A percentile compares a stretch with the other conserved stretches of the same genome.
phyloP scores from a whole-genome alignment of 2,329 filamentous ascomycete genomes.

The Bipolaris sorokiniana region DNA sequence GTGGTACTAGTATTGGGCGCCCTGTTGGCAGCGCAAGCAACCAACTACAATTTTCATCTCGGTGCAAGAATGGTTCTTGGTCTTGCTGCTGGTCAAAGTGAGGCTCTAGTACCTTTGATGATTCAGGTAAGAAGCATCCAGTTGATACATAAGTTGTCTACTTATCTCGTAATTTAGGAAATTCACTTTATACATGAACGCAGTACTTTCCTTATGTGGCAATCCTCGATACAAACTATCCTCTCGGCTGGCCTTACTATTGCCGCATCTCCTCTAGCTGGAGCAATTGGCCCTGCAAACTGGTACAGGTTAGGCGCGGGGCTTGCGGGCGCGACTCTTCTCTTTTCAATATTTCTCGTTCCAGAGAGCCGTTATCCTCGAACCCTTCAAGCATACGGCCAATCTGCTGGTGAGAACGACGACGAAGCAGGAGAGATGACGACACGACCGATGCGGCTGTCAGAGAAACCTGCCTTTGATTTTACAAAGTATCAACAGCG shows the following conservation, averaged over 20 bases:
- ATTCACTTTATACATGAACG: constrained; percentile 56
- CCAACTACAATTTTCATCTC: constrained; percentile 43
- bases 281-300: constrained; percentile 49
- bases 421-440: neutral
- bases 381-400: constrained; percentile 44
- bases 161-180: constrained; percentile 9
- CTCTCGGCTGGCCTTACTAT: constrained; percentile 49
- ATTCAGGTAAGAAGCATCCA: constrained; percentile 22
- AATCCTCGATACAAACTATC: constrained; percentile 51
- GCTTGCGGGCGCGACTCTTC: constrained; percentile 42
- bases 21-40: constrained; percentile 20
- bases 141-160: neutral
- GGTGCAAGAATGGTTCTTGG: constrained; percentile 49
- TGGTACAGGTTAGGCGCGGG: constrained; percentile 55
- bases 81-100: constrained; percentile 52
- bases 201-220: constrained; percentile 51
- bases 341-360: constrained; percentile 50
- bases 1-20: constrained; percentile 18
- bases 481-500: constrained; percentile 46
- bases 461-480: constrained; percentile 41
- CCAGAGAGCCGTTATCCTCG: constrained; percentile 55
- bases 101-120: constrained; percentile 54
- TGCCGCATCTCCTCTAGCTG: constrained; percentile 53
- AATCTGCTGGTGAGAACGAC: constrained; percentile 14
- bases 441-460: constrained; percentile 1